Evolutionary conservation across 75 land plant species (phyloP).

Genomic region (Pinus albicaulis): DNA sequence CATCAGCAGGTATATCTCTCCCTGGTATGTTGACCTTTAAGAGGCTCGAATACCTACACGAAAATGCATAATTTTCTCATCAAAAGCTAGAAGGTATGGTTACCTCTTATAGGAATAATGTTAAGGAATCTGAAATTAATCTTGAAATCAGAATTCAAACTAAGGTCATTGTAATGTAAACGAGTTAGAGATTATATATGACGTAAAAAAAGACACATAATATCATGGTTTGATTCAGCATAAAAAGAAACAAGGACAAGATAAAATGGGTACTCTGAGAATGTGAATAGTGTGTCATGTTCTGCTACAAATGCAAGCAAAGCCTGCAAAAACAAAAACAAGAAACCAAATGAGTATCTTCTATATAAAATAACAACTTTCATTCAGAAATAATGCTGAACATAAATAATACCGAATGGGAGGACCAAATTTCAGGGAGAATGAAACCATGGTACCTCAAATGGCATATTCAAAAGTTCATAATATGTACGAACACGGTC

Average conservation of each 20-base stretch:
- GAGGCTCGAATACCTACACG: constrained; percentile 70
- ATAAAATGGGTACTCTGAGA: constrained; percentile 60
- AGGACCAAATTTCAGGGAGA: background rate
- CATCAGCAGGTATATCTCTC: constrained; percentile 86
- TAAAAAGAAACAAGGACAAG: constrained; percentile 5
- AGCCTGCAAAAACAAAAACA: constrained; percentile 52
- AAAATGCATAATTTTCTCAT: background rate
- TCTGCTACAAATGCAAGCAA: constrained; percentile 86
- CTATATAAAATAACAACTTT: background rate
- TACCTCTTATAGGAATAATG: background rate
- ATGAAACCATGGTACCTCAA: constrained; percentile 56
- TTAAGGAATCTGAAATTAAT: background rate
- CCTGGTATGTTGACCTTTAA: constrained; percentile 87
- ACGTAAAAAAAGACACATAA: background rate
- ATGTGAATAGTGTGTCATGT: constrained; percentile 63
- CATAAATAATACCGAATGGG: background rate
- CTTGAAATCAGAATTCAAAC: background rate
- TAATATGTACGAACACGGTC: constrained; percentile 88
- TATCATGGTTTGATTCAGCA: background rate
- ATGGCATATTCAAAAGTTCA: constrained; percentile 91
- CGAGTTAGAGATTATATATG: background rate
- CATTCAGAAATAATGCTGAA: background rate
- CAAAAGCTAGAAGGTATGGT: background rate
- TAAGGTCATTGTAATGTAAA: background rate
- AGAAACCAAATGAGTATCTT: background rate